Evolutionary conservation across 2,329 filamentous ascomycete genomes (phyloP).

Genomic region (Pseudogymnoascus sp.): DNA sequence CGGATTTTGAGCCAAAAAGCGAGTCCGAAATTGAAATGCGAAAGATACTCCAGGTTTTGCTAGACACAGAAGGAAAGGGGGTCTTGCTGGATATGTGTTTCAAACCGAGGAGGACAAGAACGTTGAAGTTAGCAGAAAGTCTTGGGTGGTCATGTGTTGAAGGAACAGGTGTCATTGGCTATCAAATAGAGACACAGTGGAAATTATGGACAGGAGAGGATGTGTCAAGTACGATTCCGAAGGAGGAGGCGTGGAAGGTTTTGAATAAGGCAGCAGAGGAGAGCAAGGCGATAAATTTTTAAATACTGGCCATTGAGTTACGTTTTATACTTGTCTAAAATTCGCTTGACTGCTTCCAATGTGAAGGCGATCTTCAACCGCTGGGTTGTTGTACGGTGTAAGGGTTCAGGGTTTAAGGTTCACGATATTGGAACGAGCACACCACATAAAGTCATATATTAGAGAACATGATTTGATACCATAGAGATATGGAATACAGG

Average conservation of each 20-base stretch:
- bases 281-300: constrained; percentile 30
- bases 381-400: no score
- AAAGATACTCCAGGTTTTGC: constrained; percentile 27
- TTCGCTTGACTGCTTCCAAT: no score
- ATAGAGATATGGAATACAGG: no score
- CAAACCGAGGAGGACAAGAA: constrained; percentile 60
- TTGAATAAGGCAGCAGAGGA: constrained; percentile 28
- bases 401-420: no score
- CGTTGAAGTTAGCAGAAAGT: constrained; percentile 51
- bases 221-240: constrained; percentile 19
- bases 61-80: constrained; percentile 45
- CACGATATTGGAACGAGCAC: no score
- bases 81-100: constrained; percentile 79
- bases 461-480: no score
- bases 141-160: constrained; percentile 41
- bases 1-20: constrained; percentile 63
- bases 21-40: constrained; percentile 52
- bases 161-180: constrained; percentile 34
- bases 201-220: constrained; percentile 30
- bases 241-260: constrained; percentile 28
- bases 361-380: no score
- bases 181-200: constrained; percentile 36
- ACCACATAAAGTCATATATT: no score
- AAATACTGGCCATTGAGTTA: not conserved
- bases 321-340: no score